Base-by-base conservation (phyloP, 1,284 basidiomycete genomes). In the Rhizoctonia solani region DNA sequence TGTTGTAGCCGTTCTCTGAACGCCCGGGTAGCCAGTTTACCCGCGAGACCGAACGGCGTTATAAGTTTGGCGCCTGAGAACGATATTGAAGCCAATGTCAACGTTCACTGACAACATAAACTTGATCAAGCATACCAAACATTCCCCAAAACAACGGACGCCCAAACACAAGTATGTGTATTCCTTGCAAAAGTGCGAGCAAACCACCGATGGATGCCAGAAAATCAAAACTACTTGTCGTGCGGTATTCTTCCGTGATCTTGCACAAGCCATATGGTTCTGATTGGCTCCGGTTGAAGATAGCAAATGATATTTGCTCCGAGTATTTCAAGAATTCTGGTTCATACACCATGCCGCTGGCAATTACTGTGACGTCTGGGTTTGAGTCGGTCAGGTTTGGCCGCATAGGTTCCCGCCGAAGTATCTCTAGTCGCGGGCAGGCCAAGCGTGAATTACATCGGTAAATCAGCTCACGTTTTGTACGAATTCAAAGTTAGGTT, bases 181-280 rank as follows among this genome's bases (percentile, higher is more conserved):
- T 37, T 19, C 54, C 54, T 37, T 55, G 34, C 41, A 41, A 21
- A 9, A 55, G 32, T 16, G 54, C 34, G 16, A 55, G 34, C 2
- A 55, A 37, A 41, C 54, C 54, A 37, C 54, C 34, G 34, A 55
- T 41, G 13, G 54, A 55, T 30, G 27, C 54, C 13, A 55, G 34
- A 55, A 41, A 13, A 39, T 55, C 54, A 14, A 55, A 55, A 9
- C 13, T n/a, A 39, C 32, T 19, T 6, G 32, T 25, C 9, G 9
- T 16, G n/a, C 34, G 29, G 6, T 41, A 55, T 4, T 55, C 34
- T 23, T 55, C 54, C 4, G 32, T 41, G 13, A 54, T 30, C 4
- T n/a, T n/a, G 2, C 8, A 8, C 16, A 39, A 16, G 9, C 8
- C 16, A 8, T 8, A 8, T 8, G 37, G 37, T 39, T 16, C 37